Conservation (phyloP, 116 monocot species). For the Phalaenopsis hybrid region DNA sequence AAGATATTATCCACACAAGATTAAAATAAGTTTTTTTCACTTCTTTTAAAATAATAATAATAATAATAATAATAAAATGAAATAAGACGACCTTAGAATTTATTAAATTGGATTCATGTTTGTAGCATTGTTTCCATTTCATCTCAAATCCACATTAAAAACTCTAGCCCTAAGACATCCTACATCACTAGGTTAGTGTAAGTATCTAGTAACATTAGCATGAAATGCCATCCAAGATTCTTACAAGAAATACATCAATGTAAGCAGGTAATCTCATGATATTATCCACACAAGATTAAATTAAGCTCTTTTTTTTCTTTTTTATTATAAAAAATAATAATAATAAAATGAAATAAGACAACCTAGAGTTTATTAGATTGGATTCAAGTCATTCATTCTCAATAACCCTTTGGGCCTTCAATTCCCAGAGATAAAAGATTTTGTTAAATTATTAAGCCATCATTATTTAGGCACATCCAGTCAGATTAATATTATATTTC, state of each 20-base stretch:
- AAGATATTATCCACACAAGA: no score
- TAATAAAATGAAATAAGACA: background rate
- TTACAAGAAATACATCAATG: background rate
- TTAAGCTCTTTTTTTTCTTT: background rate
- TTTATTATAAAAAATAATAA: background rate
- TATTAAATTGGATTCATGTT: background rate
- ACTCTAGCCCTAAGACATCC: background rate
- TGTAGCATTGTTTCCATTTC: background rate
- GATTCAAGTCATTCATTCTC: background rate
- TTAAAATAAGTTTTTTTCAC: no score
- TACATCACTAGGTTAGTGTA: background rate
- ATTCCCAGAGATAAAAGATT: background rate
- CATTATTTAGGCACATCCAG: background rate
- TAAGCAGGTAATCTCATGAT: background rate
- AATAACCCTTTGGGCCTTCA: background rate
- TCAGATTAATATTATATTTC: background rate
- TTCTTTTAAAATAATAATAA: no score
- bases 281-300: background rate
- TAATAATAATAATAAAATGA: no score
- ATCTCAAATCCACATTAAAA: background rate
- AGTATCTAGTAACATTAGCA: background rate
- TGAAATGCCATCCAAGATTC: background rate
- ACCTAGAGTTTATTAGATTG: no score
- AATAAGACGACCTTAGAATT: no score
- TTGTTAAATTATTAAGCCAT: background rate